A percentile compares a stretch with the other conserved stretches of the same genome.
These are phyloP conservation scores for Syzygium malaccense DNA, from an alignment of 441 rosid genomes.

Conservation along the genomic window DNA sequence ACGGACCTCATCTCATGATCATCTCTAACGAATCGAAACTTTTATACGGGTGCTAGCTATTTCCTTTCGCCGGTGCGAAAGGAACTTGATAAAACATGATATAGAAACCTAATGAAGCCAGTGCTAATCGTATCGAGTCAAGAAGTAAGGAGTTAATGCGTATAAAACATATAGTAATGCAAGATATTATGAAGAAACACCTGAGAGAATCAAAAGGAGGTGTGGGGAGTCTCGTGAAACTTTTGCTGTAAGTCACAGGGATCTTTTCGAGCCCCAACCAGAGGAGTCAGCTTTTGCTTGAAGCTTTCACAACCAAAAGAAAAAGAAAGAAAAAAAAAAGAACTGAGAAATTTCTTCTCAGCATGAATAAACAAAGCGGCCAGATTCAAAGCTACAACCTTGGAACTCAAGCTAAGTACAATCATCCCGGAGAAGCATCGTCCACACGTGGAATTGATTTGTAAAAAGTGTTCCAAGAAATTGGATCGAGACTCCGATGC, in stretches of 20 bases:
- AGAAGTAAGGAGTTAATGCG: not conserved
- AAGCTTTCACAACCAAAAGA: slow-evolving; percentile 13
- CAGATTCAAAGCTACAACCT: not conserved
- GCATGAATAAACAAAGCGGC: not conserved
- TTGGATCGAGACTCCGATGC: not conserved
- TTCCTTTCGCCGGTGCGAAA: not conserved
- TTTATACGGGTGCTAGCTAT: no score
- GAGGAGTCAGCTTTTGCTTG: slow-evolving; percentile 13
- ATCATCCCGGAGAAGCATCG: not conserved
- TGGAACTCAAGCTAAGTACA: not conserved
- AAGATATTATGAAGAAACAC: not conserved
- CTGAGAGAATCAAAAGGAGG: not conserved
- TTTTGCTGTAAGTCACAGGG: not conserved
- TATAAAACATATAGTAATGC: not conserved
- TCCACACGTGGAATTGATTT: not conserved
- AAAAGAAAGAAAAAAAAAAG: not conserved
- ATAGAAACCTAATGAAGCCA: not conserved
- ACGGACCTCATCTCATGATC: not conserved
- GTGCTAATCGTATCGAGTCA: not conserved
- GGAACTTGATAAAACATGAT: not conserved
- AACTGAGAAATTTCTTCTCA: not conserved
- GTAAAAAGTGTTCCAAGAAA: not conserved
- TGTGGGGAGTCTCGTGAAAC: not conserved
- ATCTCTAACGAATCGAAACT: not conserved
- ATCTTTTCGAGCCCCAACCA: slow-evolving; percentile 23